Percentiles rank a stretch among this genome's conserved stretches.
phyloP scores from a whole-genome alignment of 305 asterid species.

The Petunia hybrid region DNA sequence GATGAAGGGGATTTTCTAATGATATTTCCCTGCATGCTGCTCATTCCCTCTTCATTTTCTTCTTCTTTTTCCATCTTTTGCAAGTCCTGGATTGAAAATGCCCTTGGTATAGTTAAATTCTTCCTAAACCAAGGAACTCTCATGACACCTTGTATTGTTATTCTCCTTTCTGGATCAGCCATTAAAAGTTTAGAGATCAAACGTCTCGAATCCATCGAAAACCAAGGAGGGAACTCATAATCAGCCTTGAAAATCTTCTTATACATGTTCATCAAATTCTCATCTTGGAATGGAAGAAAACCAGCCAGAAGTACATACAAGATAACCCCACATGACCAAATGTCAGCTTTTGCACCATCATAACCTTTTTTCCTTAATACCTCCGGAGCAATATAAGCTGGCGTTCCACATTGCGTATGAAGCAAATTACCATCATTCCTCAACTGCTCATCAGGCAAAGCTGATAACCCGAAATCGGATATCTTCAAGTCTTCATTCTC shows the following conservation, averaged over 20 bases:
- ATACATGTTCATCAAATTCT: slow-evolving; percentile 50
- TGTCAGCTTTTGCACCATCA: slow-evolving; percentile 61
- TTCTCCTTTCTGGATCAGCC: slow-evolving; percentile 53
- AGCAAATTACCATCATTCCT: slow-evolving; percentile 46
- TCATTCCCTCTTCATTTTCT: slow-evolving; percentile 41
- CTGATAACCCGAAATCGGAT: slow-evolving; percentile 60
- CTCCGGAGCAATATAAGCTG: slow-evolving; percentile 62
- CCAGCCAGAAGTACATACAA: slow-evolving; percentile 59
- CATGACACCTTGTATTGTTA: slow-evolving; percentile 49
- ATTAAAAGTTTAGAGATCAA: slow-evolving; percentile 48
- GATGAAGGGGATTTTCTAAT: slow-evolving; percentile 51
- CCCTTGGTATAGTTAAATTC: slow-evolving; percentile 36
- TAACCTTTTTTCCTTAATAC: slow-evolving; percentile 53
- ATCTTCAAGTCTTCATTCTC: slow-evolving; percentile 54
- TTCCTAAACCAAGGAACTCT: slow-evolving; percentile 50
- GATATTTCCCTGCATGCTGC: slow-evolving; percentile 24
- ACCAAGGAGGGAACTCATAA: slow-evolving; percentile 53
- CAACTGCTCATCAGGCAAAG: slow-evolving; percentile 49
- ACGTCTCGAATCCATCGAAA: slow-evolving; percentile 49
- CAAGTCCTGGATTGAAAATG: slow-evolving; percentile 41
- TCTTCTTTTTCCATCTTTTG: slow-evolving; percentile 7
- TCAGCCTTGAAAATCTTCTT: slow-evolving; percentile 49
- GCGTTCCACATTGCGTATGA: slow-evolving; percentile 65
- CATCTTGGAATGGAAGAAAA: slow-evolving; percentile 53
- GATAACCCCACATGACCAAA: slow-evolving; percentile 63